phyloP scores from a whole-genome alignment of 805 yeast genomes.

The Hermanozyma aechmeae region DNA sequence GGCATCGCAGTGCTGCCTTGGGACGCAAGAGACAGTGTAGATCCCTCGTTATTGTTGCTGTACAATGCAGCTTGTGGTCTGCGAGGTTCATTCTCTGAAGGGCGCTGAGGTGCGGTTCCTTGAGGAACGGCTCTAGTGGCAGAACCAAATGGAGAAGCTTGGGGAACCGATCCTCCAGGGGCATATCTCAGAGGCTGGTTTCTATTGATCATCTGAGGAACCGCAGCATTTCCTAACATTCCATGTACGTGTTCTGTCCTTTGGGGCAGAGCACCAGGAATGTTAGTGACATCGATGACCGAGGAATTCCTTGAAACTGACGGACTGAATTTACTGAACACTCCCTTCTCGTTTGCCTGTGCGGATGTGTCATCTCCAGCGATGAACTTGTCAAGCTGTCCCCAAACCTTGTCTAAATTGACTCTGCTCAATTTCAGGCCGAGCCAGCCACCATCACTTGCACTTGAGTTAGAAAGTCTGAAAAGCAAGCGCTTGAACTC shows the following conservation, averaged over 20 bases:
- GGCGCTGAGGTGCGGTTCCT: no score
- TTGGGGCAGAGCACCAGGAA: conserved; percentile 1
- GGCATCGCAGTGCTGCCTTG: no score
- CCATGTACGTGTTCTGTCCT: no score
- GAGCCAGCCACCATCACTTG: conserved; percentile 61
- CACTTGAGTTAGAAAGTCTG: conserved; percentile 35
- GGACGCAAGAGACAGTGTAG: no score
- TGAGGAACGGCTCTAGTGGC: no score
- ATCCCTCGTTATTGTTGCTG: no score
- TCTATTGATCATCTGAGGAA: no score
- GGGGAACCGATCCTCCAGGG: conserved; percentile 1
- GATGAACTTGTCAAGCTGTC: conserved; percentile 78
- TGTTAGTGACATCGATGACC: conserved; percentile 22
- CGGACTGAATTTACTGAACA: conserved; percentile 66
- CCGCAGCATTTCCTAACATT: no score
- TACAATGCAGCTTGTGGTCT: no score
- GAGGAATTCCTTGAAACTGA: conserved; percentile 49
- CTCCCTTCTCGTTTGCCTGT: conserved; percentile 38
- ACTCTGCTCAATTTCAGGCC: conserved; percentile 46
- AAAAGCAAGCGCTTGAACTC: conserved; percentile 32
- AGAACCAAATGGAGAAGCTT: no score
- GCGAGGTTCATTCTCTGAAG: no score
- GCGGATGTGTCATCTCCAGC: conserved; percentile 57
- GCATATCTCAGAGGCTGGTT: conserved; percentile 6
- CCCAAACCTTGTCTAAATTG: conserved; percentile 78